These are phyloP conservation scores for Penicillium canariense DNA, from an alignment of 495 filamentous ascomycete species.

Conservation along the genomic window DNA sequence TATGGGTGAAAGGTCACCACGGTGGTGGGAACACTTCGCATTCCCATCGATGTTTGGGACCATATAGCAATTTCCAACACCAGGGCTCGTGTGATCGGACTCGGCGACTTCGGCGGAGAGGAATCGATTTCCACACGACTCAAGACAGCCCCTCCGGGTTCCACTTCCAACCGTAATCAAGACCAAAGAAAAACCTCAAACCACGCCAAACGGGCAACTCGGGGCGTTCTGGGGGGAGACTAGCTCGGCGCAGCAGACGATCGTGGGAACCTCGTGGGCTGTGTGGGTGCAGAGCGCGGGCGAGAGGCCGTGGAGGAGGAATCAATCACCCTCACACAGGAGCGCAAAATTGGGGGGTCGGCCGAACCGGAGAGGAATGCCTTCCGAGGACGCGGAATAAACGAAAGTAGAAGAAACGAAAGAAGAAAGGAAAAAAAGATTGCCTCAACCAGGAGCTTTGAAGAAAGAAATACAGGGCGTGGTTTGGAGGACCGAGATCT, in stretches of 20 bases:
- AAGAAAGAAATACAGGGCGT: background rate
- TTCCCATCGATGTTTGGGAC: conserved; percentile 48
- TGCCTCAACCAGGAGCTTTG: conserved; percentile 24
- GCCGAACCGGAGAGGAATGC: conserved; percentile 4
- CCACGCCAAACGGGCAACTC: background rate
- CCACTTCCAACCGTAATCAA: conserved; percentile 12
- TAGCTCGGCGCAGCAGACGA: background rate
- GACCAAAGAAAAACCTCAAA: conserved; percentile 7
- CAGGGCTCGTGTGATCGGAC: conserved; percentile 10
- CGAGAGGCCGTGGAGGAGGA: conserved; percentile 7
- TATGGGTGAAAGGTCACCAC: conserved; percentile 45
- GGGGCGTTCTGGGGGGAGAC: background rate
- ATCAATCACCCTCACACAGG: conserved; percentile 9
- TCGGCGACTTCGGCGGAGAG: conserved; percentile 21
- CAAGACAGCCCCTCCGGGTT: conserved; percentile 22
- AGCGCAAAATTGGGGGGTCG: conserved; percentile 13
- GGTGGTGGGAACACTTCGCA: conserved; percentile 35
- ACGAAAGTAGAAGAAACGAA: background rate
- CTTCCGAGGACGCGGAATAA: background rate
- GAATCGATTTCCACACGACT: conserved; percentile 8
- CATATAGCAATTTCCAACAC: conserved; percentile 38
- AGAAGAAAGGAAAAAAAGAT: conserved; percentile 13
- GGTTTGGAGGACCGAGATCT: background rate
- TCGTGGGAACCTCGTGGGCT: background rate
- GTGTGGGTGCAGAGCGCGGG: background rate